Percentiles rank a stretch among this genome's conserved stretches.
These are phyloP conservation scores for Avicennia marina DNA, from an alignment of 257 asterid genomes.

Conservation along the genomic window DNA sequence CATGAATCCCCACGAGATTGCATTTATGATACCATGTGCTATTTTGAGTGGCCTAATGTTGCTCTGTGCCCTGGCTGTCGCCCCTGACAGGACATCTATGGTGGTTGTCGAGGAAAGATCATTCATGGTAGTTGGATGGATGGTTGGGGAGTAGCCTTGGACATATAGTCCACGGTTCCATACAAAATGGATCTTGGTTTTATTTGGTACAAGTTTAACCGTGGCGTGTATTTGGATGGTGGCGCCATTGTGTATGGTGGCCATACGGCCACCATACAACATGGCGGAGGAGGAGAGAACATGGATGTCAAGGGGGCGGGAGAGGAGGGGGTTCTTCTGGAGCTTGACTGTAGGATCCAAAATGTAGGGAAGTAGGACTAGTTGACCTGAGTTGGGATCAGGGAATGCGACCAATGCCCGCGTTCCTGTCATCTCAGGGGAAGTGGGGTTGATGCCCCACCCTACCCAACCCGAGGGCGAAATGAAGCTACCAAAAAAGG, in stretches of 20 bases:
- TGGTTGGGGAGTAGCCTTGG: conserved; percentile 92
- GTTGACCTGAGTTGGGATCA: conserved; percentile 85
- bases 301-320: conserved; percentile 84
- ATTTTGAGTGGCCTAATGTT: conserved; percentile 38
- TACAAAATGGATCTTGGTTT: conserved; percentile 58
- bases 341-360: conserved; percentile 70
- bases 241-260: conserved; percentile 76
- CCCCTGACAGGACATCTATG: conserved; percentile 58
- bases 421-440: conserved; percentile 88
- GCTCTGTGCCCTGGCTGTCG: conserved; percentile 29
- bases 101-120: conserved; percentile 74
- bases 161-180: conserved; percentile 92
- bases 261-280: conserved; percentile 81
- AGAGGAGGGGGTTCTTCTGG: conserved; percentile 60
- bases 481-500: conserved; percentile 74
- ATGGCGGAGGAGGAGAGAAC: conserved; percentile 65
- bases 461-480: conserved; percentile 99
- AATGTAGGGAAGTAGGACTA: conserved; percentile 76
- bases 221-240: conserved; percentile 61
- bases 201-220: conserved; percentile 51
- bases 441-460: conserved; percentile 75
- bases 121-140: conserved; percentile 55
- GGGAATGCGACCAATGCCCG: conserved; percentile 79
- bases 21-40: conserved; percentile 56
- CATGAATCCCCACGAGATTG: conserved; percentile 76